Conservation (phyloP, 2,329 filamentous ascomycete species). For the Xylaria sp. region DNA sequence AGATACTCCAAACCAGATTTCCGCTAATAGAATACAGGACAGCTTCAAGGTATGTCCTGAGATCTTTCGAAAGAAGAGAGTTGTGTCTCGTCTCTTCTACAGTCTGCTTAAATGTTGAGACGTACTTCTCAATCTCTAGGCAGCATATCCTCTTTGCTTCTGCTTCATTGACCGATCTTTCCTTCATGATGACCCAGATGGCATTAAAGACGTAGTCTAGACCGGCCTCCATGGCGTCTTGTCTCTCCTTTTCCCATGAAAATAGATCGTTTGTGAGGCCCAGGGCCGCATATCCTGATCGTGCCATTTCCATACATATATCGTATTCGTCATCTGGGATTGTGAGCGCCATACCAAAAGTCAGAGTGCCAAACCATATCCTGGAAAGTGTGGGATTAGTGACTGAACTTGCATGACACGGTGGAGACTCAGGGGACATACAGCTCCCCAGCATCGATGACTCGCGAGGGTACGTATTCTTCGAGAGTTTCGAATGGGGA, state of each 20-base stretch:
- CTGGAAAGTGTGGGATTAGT: constrained; percentile 38
- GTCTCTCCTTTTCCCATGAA: constrained; percentile 53
- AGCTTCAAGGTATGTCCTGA: constrained; percentile 47
- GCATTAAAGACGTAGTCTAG: constrained; percentile 52
- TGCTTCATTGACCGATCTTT: constrained; percentile 46
- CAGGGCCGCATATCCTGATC: constrained; percentile 47
- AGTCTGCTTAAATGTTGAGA: constrained; percentile 27
- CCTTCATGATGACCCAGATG: constrained; percentile 55
- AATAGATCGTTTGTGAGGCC: constrained; percentile 55
- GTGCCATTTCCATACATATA: constrained; percentile 45
- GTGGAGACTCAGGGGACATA: constrained; percentile 22
- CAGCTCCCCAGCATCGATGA: constrained; percentile 47
- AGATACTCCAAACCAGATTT: constrained; percentile 52
- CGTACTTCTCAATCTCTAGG: constrained; percentile 42
- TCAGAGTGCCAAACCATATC: constrained; percentile 52
- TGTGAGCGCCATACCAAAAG: constrained; percentile 52
- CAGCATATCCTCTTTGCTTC: constrained; percentile 47
- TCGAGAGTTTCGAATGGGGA: constrained; percentile 43
- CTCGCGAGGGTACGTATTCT: constrained; percentile 47
- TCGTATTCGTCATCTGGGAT: constrained; percentile 53
- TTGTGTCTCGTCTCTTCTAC: constrained; percentile 29
- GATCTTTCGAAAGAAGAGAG: constrained; percentile 42
- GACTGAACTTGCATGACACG: background rate
- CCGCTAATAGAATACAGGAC: constrained; percentile 49
- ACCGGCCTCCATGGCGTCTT: constrained; percentile 45